phyloP scores from a whole-genome alignment of 441 rosid genomes.

The Aleurites moluccanus region DNA sequence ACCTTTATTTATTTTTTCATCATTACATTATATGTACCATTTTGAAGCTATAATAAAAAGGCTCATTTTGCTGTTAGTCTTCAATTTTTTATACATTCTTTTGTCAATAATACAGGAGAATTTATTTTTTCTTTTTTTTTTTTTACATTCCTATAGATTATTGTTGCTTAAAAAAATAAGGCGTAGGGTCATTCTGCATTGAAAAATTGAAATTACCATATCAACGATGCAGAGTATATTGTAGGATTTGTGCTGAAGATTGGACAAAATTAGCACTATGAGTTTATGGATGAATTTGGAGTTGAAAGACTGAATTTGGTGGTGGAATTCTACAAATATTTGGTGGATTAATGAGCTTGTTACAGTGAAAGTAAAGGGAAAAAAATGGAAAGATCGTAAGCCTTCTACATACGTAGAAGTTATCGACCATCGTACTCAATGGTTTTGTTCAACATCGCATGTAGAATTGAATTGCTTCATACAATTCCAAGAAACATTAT shows the following conservation, averaged over 20 bases:
- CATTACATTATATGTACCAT: background rate
- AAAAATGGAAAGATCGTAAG: background rate
- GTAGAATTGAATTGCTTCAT: background rate
- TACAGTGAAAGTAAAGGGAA: background rate
- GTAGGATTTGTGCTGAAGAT: background rate
- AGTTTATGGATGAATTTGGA: background rate
- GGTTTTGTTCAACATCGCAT: background rate
- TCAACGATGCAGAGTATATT: background rate
- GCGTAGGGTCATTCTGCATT: background rate
- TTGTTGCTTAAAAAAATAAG: background rate
- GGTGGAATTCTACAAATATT: background rate
- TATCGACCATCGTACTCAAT: background rate
- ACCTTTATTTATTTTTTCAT: background rate
- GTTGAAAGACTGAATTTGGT: background rate
- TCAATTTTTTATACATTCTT: too few relatives aligned
- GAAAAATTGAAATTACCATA: background rate
- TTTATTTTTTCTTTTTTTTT: background rate
- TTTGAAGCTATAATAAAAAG: background rate
- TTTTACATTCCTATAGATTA: background rate
- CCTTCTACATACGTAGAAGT: background rate
- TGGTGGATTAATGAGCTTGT: background rate
- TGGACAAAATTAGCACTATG: background rate
- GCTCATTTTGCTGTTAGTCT: background rate
- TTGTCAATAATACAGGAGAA: background rate
- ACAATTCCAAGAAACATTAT: background rate